Percentiles rank a stretch among this genome's conserved stretches.
Evolutionary conservation across 2,329 filamentous ascomycete species (phyloP).

Genomic region (Botrytis cinerea): DNA sequence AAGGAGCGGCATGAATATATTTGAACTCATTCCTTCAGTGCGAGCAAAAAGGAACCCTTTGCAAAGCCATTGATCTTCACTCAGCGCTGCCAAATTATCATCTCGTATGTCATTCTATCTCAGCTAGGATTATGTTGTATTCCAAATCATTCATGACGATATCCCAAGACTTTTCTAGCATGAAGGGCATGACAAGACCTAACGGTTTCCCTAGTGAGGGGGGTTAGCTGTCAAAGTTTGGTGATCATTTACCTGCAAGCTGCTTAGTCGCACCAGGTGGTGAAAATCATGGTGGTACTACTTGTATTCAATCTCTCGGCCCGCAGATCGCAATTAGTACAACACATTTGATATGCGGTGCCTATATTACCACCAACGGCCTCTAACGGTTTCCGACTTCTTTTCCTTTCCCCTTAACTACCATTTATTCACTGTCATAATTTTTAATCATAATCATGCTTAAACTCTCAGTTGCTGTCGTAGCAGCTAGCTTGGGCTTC

Average conservation of each 20-base stretch:
- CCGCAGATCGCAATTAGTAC: not conserved
- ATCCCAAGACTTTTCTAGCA: not conserved
- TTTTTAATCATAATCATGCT: conserved; percentile 5
- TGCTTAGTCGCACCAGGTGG: not conserved
- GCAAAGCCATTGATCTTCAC: not conserved
- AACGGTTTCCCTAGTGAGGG: not conserved
- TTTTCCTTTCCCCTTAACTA: not conserved
- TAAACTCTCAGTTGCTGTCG: conserved; percentile 1
- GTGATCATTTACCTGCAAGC: not conserved
- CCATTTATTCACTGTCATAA: not conserved
- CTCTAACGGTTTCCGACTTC: not conserved
- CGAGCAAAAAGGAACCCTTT: not conserved
- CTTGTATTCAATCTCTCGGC: not conserved
- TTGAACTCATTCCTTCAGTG: not conserved
- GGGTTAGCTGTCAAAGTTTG: not conserved
- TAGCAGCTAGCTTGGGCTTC: conserved; percentile 11
- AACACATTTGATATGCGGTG: not conserved
- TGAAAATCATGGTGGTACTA: not conserved
- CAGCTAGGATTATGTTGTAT: not conserved
- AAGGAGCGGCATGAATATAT: not conserved
- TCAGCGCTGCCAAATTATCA: not conserved
- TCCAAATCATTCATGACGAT: not conserved
- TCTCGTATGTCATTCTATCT: not conserved
- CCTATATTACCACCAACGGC: not conserved
- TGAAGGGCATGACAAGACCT: not conserved